These are phyloP conservation scores for Durio zibethinus DNA, from an alignment of 345 rosid species.

Conservation along the genomic window DNA sequence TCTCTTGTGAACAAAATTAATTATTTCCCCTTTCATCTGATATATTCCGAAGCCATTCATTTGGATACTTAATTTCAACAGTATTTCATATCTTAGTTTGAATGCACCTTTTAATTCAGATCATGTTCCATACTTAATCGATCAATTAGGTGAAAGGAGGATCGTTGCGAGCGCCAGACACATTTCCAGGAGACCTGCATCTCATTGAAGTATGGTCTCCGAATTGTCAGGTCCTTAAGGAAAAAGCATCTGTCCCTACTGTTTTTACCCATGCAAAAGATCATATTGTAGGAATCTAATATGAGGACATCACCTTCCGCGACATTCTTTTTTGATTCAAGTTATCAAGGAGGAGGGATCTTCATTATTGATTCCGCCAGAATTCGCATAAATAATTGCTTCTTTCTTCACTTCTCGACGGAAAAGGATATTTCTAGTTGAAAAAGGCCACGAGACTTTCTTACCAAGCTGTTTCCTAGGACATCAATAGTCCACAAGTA, in stretches of 20 bases:
- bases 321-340: conserved; percentile 65
- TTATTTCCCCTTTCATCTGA: background rate
- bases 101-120: background rate
- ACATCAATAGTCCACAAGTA: conserved; percentile 52
- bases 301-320: conserved; percentile 56
- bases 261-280: conserved; percentile 19
- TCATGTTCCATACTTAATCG: background rate
- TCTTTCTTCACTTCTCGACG: conserved; percentile 63
- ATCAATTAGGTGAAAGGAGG: conserved; percentile 58
- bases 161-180: conserved; percentile 53
- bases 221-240: conserved; percentile 17
- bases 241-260: background rate
- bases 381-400: conserved; percentile 47
- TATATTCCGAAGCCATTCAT: background rate
- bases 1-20: background rate
- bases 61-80: background rate
- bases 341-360: conserved; percentile 58
- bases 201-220: conserved; percentile 54
- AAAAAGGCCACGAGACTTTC: conserved; percentile 66
- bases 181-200: conserved; percentile 57
- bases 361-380: conserved; percentile 49
- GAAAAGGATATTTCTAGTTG: conserved; percentile 50
- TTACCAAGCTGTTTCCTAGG: conserved; percentile 56
- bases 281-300: conserved; percentile 28
- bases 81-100: background rate